Base-by-base conservation (phyloP, 208 protist species). In the Phytomonas serpens region DNA sequence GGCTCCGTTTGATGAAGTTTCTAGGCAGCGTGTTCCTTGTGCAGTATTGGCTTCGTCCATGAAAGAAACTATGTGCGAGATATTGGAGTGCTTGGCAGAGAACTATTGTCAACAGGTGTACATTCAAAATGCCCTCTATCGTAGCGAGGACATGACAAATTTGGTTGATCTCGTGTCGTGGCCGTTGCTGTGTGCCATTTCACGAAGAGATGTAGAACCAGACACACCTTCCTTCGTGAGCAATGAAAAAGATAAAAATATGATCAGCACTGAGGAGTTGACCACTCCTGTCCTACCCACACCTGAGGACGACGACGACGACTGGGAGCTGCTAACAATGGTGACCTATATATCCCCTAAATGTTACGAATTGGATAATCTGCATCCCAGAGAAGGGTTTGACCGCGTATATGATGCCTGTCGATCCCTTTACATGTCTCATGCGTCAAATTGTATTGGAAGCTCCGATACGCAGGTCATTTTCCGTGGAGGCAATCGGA, bases 361-460 rank as follows among this genome's bases (percentile, higher is more conserved):
- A 27, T 84, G 80, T 74, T 85, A 75, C 70, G 81, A 75, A 31
- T 67, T 89, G 19, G 82, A 92, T 72, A n/a, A 36, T 27, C 66
- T 83, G 36, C 62, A 64, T 11, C 78, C 77, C 4, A 51, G 68
- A 29, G 71, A 72, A n/a, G 80, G 71, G 0, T 77, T 86, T 66
- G 79, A 85, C 67, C 40, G 36, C n/a, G 61, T 88, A 40, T 84
- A 86, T 67, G 77, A 85, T 51, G 51, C 82, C 0, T 87, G 77
- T 77, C 77, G 77, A 40, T 31, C 62, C 6, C 69, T 90, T 40
- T 86, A 80, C 33, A 66, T 84, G 38, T 68, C 74, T 32, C 80
- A 87, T 38, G 85, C 83, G 16, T 33, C 34, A 10, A 76, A 71
- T 14, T 67, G 77, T 4, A 72, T 77, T 7, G 27, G 67, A 32